Evolutionary conservation across 1,284 basidiomycete genomes (phyloP), one percentile per base, ranked within the genome.

Genomic region (Ustilago hordei): DNA sequence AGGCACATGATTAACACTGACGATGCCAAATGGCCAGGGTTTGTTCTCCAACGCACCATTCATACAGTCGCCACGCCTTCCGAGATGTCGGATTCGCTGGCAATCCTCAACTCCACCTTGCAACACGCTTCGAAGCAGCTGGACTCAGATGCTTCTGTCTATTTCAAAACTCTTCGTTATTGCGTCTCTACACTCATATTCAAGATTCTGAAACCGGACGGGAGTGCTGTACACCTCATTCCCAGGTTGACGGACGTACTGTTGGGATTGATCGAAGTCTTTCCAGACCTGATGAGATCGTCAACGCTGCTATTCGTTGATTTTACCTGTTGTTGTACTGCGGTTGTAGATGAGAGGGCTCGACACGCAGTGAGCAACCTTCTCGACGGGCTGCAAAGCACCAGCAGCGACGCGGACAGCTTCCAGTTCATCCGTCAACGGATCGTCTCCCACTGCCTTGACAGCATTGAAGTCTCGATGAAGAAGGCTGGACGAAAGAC

Each of bases 51-150:
- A 13, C 64, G 58, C 12, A 54, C 64, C 15, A 50, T 69, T 23
- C 13, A 31, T 2, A 62, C 28, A 2, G 65, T 76, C 11, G 36
- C 32, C 12, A 71, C 74, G 8, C 60, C 64, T 1, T 65, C 64
- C 34, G 74, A 76, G 19, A 47, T 67, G 13, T 71, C 68, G 1
- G 74, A 76, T 32, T 57, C 74, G 13, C 39, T 76, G 43, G 74
- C 74, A 3, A 43, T 75, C 12, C 45, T 75, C 0, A 47, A 52
- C 8, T 43, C 43, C 3, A 31, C 50, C 12, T 43, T 64, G 8
- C 34, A 55, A 8, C n/a, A 54, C 11, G 39, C 53, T 4, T 39
- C 54, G 19, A 19, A 28, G 17, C 34, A 31, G 8, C 4, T n/a
- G 15, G 11, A 28, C 11, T 28, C 19, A 28, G 23, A 23, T n/a